phyloP scores from a whole-genome alignment of 2,329 filamentous ascomycete genomes.

The Clonostachys byssicola region DNA sequence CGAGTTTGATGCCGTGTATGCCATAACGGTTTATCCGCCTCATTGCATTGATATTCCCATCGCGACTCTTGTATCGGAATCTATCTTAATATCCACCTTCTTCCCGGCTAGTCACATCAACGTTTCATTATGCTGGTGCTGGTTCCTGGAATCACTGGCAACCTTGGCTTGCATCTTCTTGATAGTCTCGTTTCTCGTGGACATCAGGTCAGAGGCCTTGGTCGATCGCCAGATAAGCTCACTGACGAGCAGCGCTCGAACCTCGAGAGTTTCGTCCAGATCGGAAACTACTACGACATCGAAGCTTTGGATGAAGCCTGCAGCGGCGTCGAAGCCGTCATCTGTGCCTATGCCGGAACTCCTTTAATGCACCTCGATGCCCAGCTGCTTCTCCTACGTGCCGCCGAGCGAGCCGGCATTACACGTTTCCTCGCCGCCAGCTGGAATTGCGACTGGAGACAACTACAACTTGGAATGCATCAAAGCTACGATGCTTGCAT shows the following conservation, averaged over 20 bases:
- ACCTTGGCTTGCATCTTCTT: constrained; percentile 21
- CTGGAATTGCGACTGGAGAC: constrained; percentile 26
- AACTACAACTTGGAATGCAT: constrained; percentile 15
- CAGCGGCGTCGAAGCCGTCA: constrained; percentile 25
- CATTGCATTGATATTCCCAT: background rate
- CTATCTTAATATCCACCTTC: background rate
- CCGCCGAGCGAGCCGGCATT: constrained; percentile 25
- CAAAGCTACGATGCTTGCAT: constrained; percentile 26
- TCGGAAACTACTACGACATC: constrained; percentile 17
- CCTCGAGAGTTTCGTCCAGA: constrained; percentile 19
- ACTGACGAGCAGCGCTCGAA: constrained; percentile 2
- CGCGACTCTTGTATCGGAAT: background rate
- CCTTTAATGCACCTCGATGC: constrained; percentile 19
- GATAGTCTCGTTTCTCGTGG: constrained; percentile 14
- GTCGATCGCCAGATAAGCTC: constrained; percentile 20
- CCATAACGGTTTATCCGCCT: background rate
- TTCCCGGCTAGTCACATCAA: background rate
- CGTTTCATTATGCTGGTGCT: constrained; percentile 23
- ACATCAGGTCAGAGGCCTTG: constrained; percentile 25
- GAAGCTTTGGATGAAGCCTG: constrained; percentile 21
- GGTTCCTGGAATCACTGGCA: constrained; percentile 27
- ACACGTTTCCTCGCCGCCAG: constrained; percentile 17
- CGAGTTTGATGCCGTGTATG: background rate
- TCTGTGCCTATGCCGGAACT: constrained; percentile 17
- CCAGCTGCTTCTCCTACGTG: constrained; percentile 25